Evolutionary conservation across 768 basidiomycete species (phyloP).

Genomic region (Tulasnella calospora): DNA sequence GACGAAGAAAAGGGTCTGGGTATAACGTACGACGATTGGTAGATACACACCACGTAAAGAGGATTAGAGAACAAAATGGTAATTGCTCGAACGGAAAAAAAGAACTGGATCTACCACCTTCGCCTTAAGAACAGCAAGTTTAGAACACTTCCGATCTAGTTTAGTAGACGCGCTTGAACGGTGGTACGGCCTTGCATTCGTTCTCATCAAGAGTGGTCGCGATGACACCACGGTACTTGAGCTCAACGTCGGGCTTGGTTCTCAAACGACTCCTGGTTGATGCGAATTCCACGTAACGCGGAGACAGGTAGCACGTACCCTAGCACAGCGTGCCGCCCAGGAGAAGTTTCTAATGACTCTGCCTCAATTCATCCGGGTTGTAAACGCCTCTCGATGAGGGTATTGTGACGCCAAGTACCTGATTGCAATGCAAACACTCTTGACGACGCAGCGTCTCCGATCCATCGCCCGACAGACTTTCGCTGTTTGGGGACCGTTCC

Average conservation of each 20-base stretch:
- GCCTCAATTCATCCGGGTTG: neutral
- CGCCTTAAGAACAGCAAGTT: neutral
- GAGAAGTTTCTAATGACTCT: conserved; percentile 1
- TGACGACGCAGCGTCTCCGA: neutral
- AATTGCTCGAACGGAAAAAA: neutral
- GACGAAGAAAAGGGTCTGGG: neutral
- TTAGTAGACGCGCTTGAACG: conserved; percentile 93
- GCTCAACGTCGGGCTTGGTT: conserved; percentile 74
- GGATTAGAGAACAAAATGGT: neutral
- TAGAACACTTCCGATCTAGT: neutral
- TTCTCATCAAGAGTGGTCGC: conserved; percentile 83
- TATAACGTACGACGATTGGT: conserved; percentile 1
- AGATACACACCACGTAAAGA: neutral
- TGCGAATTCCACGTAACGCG: neutral
- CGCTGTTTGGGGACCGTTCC: neutral
- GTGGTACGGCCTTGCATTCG: conserved; percentile 95
- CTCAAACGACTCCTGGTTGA: neutral
- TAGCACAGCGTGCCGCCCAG: neutral
- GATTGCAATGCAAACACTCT: neutral
- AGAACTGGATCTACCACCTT: neutral
- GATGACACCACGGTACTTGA: conserved; percentile 87
- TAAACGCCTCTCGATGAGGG: neutral
- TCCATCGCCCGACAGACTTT: neutral
- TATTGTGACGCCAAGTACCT: neutral
- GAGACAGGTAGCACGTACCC: neutral